phyloP scores from a whole-genome alignment of 331 rosid genomes.

The Telfairia occidentalis region DNA sequence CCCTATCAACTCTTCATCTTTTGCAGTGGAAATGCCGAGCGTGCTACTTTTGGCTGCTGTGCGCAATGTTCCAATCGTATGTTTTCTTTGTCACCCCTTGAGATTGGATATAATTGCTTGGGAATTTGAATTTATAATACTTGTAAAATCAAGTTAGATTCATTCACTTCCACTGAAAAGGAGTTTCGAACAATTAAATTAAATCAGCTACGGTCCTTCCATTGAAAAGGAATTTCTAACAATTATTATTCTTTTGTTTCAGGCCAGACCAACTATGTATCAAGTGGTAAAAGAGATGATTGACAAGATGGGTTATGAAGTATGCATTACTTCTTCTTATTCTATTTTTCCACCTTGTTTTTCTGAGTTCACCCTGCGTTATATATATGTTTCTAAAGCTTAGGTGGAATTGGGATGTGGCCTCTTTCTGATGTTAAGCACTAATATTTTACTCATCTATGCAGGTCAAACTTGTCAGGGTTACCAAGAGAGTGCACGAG shows the following conservation, averaged over 20 bases:
- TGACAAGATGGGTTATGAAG: constrained; percentile 91
- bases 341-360: background rate
- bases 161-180: background rate
- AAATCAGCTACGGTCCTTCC: too few species aligned
- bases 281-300: constrained; percentile 91
- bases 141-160: background rate
- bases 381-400: background rate
- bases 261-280: constrained; percentile 98
- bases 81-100: constrained; percentile 15
- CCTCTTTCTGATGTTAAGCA: background rate
- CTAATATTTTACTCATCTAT: background rate
- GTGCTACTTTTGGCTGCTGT: constrained; percentile 83
- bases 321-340: constrained; percentile 24
- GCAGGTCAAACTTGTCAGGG: constrained; percentile 81
- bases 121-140: constrained; percentile 2
- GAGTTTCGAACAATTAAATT: background rate
- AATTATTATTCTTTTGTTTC: constrained; percentile 18
- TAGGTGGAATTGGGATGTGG: background rate
- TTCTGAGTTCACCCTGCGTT: background rate
- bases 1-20: constrained; percentile 17
- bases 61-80: constrained; percentile 86
- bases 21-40: constrained; percentile 97
- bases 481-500: constrained; percentile 84
- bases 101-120: background rate
- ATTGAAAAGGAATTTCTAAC: background rate